Percentiles rank a stretch among this genome's conserved stretches.
Evolutionary conservation across 148 eudicot genomes (phyloP).

Genomic region (Tetragonia tetragonoides): DNA sequence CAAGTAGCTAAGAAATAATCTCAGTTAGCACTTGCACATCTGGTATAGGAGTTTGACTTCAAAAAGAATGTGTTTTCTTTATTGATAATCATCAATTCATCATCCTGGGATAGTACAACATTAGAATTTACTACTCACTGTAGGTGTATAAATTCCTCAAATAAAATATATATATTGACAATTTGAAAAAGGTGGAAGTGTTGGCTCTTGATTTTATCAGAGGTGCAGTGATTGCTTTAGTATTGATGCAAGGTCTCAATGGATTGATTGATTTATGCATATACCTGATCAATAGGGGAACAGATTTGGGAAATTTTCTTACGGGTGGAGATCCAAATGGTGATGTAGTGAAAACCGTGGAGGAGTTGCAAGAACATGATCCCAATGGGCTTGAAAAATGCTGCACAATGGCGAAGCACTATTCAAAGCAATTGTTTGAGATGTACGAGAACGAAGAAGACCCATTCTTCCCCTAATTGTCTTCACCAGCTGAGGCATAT

Average conservation of each 20-base stretch:
- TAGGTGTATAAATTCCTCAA: too few species aligned
- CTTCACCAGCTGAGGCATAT: background rate
- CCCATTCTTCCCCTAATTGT: conserved; percentile 39
- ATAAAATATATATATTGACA: too few species aligned
- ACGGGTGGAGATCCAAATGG: conserved; percentile 53
- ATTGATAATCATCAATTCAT: background rate
- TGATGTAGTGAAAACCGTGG: conserved; percentile 49
- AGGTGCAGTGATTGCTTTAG: background rate
- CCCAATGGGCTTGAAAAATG: conserved; percentile 50
- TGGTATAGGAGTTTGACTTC: background rate
- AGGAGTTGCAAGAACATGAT: conserved; percentile 46
- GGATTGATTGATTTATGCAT: conserved; percentile 10
- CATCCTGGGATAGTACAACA: background rate
- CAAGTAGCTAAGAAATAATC: too few species aligned
- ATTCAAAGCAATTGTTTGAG: conserved; percentile 70
- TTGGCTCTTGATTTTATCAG: background rate
- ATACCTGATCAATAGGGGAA: conserved; percentile 43
- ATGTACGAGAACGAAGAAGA: conserved; percentile 59
- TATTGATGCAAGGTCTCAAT: background rate
- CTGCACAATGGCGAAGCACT: conserved; percentile 48
- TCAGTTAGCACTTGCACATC: background rate
- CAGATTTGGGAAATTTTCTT: conserved; percentile 57
- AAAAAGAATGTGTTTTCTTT: background rate
- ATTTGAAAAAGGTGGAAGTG: background rate
- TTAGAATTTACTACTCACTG: too few species aligned